These are phyloP conservation scores for Alnus rubra DNA, from an alignment of 306 rosid species.

Conservation along the genomic window DNA sequence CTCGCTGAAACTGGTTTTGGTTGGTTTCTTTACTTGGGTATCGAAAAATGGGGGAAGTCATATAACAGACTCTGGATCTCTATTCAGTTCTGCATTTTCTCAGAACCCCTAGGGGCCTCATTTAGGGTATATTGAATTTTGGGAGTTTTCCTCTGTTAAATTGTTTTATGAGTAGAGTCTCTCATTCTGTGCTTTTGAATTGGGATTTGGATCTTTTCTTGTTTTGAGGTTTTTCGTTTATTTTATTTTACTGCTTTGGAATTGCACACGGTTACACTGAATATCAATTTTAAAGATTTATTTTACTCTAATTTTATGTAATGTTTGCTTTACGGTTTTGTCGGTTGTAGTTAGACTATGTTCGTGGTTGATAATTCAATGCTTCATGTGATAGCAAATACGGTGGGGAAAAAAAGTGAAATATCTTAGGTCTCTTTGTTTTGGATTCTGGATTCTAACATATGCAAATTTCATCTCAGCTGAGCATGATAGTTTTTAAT, in stretches of 20 bases:
- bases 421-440: background rate
- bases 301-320: background rate
- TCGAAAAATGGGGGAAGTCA: background rate
- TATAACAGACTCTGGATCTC: background rate
- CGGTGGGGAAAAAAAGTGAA: background rate
- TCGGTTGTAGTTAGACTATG: background rate
- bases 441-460: background rate
- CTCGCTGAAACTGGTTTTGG: background rate
- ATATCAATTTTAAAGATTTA: background rate
- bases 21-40: background rate
- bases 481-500: background rate
- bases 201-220: background rate
- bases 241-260: background rate
- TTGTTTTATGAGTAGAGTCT: background rate
- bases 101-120: no score
- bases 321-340: background rate
- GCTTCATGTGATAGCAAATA: background rate
- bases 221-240: background rate
- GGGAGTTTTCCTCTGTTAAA: background rate
- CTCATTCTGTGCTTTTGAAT: background rate
- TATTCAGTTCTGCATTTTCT: background rate
- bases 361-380: background rate
- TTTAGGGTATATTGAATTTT: background rate
- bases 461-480: background rate
- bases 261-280: background rate